Percentiles rank a stretch among this genome's conserved stretches.
Evolutionary conservation across 345 rosid species (phyloP).

Genomic region (Salix dunnii): DNA sequence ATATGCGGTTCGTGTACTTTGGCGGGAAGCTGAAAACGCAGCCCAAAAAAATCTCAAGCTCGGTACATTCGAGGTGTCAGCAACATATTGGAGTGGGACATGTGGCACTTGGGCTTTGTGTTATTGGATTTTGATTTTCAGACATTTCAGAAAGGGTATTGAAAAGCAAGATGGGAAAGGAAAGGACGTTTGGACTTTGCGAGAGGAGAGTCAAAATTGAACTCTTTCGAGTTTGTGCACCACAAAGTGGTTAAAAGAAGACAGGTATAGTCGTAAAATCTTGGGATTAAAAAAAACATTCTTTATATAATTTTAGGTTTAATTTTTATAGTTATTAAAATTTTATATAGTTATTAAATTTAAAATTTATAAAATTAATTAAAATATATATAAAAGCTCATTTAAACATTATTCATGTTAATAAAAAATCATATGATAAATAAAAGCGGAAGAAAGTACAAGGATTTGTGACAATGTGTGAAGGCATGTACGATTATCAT

Average conservation of each 20-base stretch:
- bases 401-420: too few relatives aligned
- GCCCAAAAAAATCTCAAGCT: background rate
- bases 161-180: background rate
- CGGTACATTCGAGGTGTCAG: conserved; percentile 6
- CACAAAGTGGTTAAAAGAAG: background rate
- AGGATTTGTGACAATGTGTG: too few relatives aligned
- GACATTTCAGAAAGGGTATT: conserved; percentile 3
- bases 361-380: too few relatives aligned
- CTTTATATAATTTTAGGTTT: too few relatives aligned
- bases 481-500: too few relatives aligned
- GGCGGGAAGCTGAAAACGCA: conserved; percentile 32
- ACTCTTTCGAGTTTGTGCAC: conserved; percentile 36
- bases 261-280: too few relatives aligned
- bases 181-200: conserved; percentile 1
- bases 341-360: too few relatives aligned
- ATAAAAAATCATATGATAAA: too few relatives aligned
- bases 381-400: too few relatives aligned
- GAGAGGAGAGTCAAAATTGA: conserved; percentile 37
- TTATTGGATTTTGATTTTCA: conserved; percentile 20
- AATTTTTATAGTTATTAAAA: too few relatives aligned
- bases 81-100: conserved; percentile 20
- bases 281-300: too few relatives aligned
- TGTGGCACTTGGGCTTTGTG: conserved; percentile 22
- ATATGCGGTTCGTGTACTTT: background rate
- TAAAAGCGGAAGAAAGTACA: too few relatives aligned